A percentile compares a stretch with the other conserved stretches of the same genome.
phyloP scores from a whole-genome alignment of 768 basidiomycete genomes.

The Serendipita vermifera region DNA sequence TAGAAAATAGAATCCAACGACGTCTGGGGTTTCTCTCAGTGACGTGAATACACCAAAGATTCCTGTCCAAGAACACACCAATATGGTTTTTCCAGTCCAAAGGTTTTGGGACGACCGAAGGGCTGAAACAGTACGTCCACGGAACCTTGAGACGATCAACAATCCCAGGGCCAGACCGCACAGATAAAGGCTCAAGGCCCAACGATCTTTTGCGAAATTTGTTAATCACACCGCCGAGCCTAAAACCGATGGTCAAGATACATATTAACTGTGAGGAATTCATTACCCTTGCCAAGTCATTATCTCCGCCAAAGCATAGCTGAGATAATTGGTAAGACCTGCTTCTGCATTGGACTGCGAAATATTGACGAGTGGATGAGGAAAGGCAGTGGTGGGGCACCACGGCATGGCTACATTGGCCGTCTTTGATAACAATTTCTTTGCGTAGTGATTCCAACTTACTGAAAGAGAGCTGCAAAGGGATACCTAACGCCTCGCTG shows the following conservation, averaged over 20 bases:
- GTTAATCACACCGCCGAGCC: constrained; percentile 48
- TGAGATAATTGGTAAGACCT: constrained; percentile 45
- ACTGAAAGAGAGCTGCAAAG: constrained; percentile 47
- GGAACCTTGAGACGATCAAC: constrained; percentile 43
- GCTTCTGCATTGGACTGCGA: constrained; percentile 39
- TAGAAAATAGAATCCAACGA: constrained; percentile 54
- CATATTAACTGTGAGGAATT: too few species aligned
- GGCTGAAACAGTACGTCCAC: constrained; percentile 53
- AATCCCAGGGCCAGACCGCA: constrained; percentile 39
- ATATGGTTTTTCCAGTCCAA: constrained; percentile 51
- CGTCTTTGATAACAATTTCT: too few species aligned
- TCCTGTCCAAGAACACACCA: constrained; percentile 25
- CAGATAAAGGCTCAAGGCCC: constrained; percentile 34
- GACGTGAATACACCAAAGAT: not conserved
- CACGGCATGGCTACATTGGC: constrained; percentile 47
- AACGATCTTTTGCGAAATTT: constrained; percentile 38
- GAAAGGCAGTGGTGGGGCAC: constrained; percentile 42
- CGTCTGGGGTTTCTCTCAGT: constrained; percentile 26
- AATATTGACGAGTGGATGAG: constrained; percentile 53
- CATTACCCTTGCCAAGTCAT: constrained; percentile 48
- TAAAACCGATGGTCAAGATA: constrained; percentile 19
- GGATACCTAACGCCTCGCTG: constrained; percentile 49
- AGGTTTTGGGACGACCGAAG: constrained; percentile 45
- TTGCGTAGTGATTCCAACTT: constrained; percentile 21
- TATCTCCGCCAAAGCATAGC: constrained; percentile 45